These are phyloP conservation scores for Ceriops decandra DNA, from an alignment of 345 rosid genomes.

Conservation along the genomic window DNA sequence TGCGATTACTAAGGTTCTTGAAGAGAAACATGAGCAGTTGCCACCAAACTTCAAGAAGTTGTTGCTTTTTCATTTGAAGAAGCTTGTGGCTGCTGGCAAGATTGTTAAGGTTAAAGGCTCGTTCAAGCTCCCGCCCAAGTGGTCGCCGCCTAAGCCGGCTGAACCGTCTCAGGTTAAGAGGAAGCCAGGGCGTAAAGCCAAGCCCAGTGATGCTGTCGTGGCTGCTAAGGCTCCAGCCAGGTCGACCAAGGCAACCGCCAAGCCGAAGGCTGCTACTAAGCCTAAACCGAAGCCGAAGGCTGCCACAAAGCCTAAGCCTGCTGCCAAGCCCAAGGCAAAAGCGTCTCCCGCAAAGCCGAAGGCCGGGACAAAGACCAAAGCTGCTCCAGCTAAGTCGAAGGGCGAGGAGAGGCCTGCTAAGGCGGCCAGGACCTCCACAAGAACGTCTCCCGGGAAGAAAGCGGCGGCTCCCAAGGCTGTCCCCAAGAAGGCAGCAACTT, in stretches of 20 bases:
- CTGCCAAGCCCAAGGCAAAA: conserved; percentile 32
- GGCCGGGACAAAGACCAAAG: conserved; percentile 14
- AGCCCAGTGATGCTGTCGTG: conserved; percentile 9
- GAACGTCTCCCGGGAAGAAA: conserved; percentile 62
- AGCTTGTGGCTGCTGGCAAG: conserved; percentile 60
- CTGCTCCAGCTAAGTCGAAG: conserved; percentile 22
- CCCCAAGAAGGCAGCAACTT: conserved; percentile 41
- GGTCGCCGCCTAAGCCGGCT: conserved; percentile 10
- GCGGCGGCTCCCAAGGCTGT: conserved; percentile 30
- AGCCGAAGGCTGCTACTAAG: conserved; percentile 31
- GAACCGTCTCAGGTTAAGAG: conserved; percentile 34
- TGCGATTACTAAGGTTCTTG: conserved; percentile 76
- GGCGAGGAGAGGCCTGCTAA: conserved; percentile 58
- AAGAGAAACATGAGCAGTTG: conserved; percentile 66
- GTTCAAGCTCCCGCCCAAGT: conserved; percentile 56
- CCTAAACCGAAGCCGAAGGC: conserved; percentile 37
- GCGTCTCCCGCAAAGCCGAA: conserved; percentile 30
- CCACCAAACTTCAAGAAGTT: conserved; percentile 65
- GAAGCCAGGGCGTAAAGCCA: conserved; percentile 29
- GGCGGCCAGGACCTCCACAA: conserved; percentile 55
- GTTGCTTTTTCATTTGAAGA: conserved; percentile 56
- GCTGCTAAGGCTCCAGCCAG: conserved; percentile 28
- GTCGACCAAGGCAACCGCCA: conserved; percentile 20
- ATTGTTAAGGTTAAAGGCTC: conserved; percentile 70
- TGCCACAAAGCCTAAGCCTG: conserved; percentile 46